These are phyloP conservation scores for Starmera dryadoides DNA, from an alignment of 805 yeast species.

Conservation along the genomic window DNA sequence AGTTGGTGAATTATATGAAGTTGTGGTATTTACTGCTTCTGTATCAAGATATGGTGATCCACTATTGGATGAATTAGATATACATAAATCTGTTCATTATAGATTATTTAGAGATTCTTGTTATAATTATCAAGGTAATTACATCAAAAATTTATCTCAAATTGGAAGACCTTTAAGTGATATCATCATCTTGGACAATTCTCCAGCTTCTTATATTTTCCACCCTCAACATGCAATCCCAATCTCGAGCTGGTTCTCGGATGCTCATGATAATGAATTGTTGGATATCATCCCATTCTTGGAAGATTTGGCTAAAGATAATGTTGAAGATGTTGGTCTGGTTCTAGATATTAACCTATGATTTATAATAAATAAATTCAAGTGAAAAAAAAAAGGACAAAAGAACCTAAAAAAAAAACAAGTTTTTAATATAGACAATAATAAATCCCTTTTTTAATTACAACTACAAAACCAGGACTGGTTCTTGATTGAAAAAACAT, in stretches of 20 bases:
- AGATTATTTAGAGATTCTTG: conserved; percentile 93
- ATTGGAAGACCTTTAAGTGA: conserved; percentile 88
- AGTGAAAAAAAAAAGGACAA: not conserved
- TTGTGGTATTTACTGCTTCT: conserved; percentile 94
- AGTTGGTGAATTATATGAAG: conserved; percentile 86
- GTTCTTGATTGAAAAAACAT: not conserved
- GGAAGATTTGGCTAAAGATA: conserved; percentile 67
- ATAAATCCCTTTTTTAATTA: not conserved
- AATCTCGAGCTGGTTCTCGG: conserved; percentile 96
- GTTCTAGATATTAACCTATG: conserved; percentile 67
- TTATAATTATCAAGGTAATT: conserved; percentile 88
- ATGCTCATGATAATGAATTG: conserved; percentile 93
- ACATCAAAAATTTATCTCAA: conserved; percentile 87
- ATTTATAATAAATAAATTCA: not conserved
- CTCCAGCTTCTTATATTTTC: conserved; percentile 96
- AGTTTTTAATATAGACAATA: not conserved
- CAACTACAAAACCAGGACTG: not conserved
- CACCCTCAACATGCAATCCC: conserved; percentile 99
- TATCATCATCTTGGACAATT: conserved; percentile 87
- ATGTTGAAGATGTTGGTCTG: conserved; percentile 78
- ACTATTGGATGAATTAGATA: conserved; percentile 78
- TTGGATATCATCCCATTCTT: conserved; percentile 85
- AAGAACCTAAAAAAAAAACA: not conserved
- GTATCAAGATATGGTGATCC: conserved; percentile 97
- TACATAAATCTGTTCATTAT: conserved; percentile 73